phyloP scores from a whole-genome alignment of 1,284 basidiomycete species.

The Papiliotrema laurentii region DNA sequence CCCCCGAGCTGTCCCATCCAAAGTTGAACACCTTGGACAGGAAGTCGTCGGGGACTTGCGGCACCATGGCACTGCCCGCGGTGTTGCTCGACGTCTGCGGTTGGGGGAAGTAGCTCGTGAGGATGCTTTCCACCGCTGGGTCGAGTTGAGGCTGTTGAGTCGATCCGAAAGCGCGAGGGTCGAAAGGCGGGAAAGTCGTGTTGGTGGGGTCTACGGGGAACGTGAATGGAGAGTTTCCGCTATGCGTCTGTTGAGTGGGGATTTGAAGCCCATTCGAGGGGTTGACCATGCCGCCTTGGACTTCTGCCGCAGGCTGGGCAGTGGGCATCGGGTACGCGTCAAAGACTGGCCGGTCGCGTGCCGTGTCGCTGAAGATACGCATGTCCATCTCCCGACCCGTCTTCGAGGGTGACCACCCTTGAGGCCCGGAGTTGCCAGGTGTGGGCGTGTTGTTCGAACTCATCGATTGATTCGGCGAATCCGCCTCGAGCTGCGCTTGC shows the following conservation, averaged over 20 bases:
- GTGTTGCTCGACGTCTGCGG: slow-evolving; percentile 8
- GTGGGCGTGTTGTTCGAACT: slow-evolving; percentile 10
- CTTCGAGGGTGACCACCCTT: background rate
- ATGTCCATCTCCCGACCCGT: slow-evolving; percentile 5
- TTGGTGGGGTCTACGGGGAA: slow-evolving; percentile 26
- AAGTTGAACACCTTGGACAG: slow-evolving; percentile 42
- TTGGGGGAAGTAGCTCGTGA: slow-evolving; percentile 37
- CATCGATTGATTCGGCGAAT: slow-evolving; percentile 27
- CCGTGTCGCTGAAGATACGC: slow-evolving; percentile 17
- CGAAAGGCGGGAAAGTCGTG: slow-evolving; percentile 6
- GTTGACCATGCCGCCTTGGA: no score
- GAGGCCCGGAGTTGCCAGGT: slow-evolving; percentile 6
- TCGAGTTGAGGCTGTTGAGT: slow-evolving; percentile 24
- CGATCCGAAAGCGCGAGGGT: slow-evolving; percentile 5
- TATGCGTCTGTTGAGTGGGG: background rate
- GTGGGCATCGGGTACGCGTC: slow-evolving; percentile 44
- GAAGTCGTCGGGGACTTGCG: slow-evolving; percentile 42
- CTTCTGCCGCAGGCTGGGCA: no score
- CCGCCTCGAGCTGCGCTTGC: slow-evolving; percentile 42
- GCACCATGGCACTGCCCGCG: slow-evolving; percentile 1
- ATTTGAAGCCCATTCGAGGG: slow-evolving; percentile 1
- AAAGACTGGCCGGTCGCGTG: slow-evolving; percentile 37
- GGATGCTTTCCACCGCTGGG: slow-evolving; percentile 38
- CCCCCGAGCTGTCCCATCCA: slow-evolving; percentile 31
- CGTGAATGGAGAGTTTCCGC: slow-evolving; percentile 17